phyloP scores from a whole-genome alignment of 2,329 filamentous ascomycete genomes.

The Colletotrichum acutatum region DNA sequence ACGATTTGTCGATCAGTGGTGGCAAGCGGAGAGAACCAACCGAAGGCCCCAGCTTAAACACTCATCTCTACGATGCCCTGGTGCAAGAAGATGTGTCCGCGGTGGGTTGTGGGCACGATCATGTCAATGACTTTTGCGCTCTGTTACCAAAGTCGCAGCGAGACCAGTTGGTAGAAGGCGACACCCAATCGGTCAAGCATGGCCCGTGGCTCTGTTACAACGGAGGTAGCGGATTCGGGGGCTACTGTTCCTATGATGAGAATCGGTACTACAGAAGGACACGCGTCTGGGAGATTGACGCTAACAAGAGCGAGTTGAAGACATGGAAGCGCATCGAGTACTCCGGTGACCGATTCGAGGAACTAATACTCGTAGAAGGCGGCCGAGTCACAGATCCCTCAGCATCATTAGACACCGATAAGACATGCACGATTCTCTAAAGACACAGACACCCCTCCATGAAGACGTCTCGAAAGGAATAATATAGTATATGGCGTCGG shows the following conservation, averaged over 20 bases:
- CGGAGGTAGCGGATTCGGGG: constrained; percentile 44
- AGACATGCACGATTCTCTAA: background rate
- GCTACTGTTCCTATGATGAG: constrained; percentile 44
- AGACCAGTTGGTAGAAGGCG: constrained; percentile 36
- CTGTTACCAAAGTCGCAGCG: constrained; percentile 39
- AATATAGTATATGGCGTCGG: background rate
- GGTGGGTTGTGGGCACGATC: constrained; percentile 46
- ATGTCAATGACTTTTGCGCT: constrained; percentile 47
- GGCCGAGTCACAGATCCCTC: constrained; percentile 22
- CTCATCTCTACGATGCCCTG: constrained; percentile 45
- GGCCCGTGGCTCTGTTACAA: constrained; percentile 45
- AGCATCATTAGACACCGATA: background rate
- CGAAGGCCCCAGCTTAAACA: constrained; percentile 43
- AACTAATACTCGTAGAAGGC: constrained; percentile 45
- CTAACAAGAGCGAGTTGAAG: constrained; percentile 33
- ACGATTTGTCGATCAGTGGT: constrained; percentile 39
- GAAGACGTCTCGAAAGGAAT: background rate
- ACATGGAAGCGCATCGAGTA: constrained; percentile 48
- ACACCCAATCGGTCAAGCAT: constrained; percentile 28
- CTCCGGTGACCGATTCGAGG: constrained; percentile 43
- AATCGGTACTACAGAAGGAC: constrained; percentile 42
- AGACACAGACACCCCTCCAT: background rate
- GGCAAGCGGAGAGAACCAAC: constrained; percentile 43
- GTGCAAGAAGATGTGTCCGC: constrained; percentile 41
- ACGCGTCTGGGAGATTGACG: constrained; percentile 44